These are phyloP conservation scores for Lepiota brunneoincarnata DNA, from an alignment of 768 basidiomycete genomes.

Conservation along the genomic window DNA sequence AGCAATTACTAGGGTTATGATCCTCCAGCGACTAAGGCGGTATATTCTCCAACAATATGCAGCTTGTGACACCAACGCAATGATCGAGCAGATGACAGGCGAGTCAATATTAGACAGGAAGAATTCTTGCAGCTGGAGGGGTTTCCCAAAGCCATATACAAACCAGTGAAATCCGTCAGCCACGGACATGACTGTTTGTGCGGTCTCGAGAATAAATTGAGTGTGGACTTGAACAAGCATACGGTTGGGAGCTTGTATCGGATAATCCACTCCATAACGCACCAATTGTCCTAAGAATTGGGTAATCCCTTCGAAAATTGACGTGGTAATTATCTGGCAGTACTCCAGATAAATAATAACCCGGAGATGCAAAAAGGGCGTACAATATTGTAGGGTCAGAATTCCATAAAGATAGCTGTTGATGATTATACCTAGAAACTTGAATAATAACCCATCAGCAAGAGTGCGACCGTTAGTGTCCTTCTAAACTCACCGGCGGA, in stretches of 20 bases:
- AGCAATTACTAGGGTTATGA: background rate
- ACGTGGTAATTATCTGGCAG: background rate
- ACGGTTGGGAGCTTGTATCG: background rate
- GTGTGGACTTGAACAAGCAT: background rate
- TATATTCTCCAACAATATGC: conserved; percentile 9
- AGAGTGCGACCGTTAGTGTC: no score
- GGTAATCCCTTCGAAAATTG: conserved; percentile 3
- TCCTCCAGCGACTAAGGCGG: background rate
- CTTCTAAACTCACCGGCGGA: background rate
- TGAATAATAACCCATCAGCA: background rate
- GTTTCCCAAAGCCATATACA: conserved; percentile 1
- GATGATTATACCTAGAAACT: background rate
- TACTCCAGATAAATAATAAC: background rate
- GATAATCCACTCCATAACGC: background rate
- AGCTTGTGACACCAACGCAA: background rate
- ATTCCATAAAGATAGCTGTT: background rate
- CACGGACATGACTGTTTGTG: background rate
- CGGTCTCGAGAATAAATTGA: background rate
- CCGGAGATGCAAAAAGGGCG: background rate
- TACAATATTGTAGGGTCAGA: background rate
- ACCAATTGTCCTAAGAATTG: background rate
- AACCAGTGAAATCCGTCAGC: conserved; percentile 4
- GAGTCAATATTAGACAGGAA: conserved; percentile 4
- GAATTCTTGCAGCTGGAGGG: background rate
- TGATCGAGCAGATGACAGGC: background rate